Evolutionary conservation across 768 basidiomycete genomes (phyloP), one percentile per base, ranked within the genome.

Genomic region (Agaricus blazei): DNA sequence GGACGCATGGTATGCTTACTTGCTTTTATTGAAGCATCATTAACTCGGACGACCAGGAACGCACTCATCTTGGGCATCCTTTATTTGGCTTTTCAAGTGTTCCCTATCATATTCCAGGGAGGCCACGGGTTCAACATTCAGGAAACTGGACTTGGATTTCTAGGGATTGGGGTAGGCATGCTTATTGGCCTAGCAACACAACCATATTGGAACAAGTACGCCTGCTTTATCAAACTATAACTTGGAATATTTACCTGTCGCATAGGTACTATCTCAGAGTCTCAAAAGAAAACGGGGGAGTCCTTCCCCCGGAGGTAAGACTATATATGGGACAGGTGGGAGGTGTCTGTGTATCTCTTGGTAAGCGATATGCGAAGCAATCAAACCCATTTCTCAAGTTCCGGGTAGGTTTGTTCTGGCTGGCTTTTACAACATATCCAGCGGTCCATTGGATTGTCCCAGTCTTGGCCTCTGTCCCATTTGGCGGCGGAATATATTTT

Each of bases 311-410:
- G 0, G 89, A 92, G 68, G 72, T 75, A 9, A 75, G 81, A 8
- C 78, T 91, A 3, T 63, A 82, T 50, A 83, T 85, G 75, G 88
- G 84, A 5, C 76, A 87, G 68, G 68, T 79, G 3, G 90, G 88
- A n/a, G 88, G 75, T 1, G 65, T 90, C 19, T 73, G 85, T 9
- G 81, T 82, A 7, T 85, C 89, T 1, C 59, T 87, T 42, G 76
- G 81, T 83, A 52, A 42, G 74, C 75, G 54, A 78, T 77, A 3
- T 24, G 3, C 42, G 14, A 29, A 6, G 7, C 5, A 31, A 29
- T 77, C 75, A 75, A 52, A 72, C 69, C 6, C 77, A 77, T 14
- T 80, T 8, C n/a, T 9, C 8, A 19, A 23, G 24, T 8, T 3
- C 23, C 19, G 7, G 11, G 3, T 70, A 72, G 82, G 83, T 0